These are phyloP conservation scores for Cutaneotrichosporon arboriforme DNA, from an alignment of 1,284 basidiomycete species.

Conservation along the genomic window DNA sequence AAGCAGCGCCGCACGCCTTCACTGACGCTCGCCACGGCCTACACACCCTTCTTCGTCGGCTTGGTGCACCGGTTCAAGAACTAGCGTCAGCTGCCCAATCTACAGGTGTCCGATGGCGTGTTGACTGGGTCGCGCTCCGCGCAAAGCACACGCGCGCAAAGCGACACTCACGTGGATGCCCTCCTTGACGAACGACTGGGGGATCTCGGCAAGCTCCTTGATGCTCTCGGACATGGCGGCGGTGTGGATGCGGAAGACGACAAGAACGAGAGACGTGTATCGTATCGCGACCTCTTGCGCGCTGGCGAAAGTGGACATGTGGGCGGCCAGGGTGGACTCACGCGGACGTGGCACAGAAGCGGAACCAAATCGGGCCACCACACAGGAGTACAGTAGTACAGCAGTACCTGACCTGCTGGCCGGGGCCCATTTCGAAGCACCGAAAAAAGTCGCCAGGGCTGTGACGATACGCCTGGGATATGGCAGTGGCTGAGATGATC, in stretches of 20 bases:
- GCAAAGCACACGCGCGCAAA: not conserved
- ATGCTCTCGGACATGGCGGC: slow-evolving; percentile 60
- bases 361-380: not conserved
- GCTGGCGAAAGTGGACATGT: too few species aligned
- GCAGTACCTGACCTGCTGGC: too few species aligned
- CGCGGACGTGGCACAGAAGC: not conserved
- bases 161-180: slow-evolving; percentile 71
- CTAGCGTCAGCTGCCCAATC: slow-evolving; percentile 51
- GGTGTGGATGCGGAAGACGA: not conserved
- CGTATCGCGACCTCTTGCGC: too few species aligned
- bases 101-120: not conserved
- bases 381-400: too few species aligned
- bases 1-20: not conserved
- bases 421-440: too few species aligned
- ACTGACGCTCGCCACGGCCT: not conserved
- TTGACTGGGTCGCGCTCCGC: too few species aligned
- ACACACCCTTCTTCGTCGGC: slow-evolving; percentile 84
- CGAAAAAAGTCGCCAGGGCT: too few species aligned
- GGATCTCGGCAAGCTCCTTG: slow-evolving; percentile 83
- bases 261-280: too few species aligned
- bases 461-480: too few species aligned
- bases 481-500: too few species aligned
- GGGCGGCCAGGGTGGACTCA: too few species aligned
- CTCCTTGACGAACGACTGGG: slow-evolving; percentile 85
- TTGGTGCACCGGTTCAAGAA: slow-evolving; percentile 97